Evolutionary conservation across 495 filamentous ascomycete species (phyloP), one percentile per base, ranked within the genome.

Genomic region (Annulohypoxylon nitens): DNA sequence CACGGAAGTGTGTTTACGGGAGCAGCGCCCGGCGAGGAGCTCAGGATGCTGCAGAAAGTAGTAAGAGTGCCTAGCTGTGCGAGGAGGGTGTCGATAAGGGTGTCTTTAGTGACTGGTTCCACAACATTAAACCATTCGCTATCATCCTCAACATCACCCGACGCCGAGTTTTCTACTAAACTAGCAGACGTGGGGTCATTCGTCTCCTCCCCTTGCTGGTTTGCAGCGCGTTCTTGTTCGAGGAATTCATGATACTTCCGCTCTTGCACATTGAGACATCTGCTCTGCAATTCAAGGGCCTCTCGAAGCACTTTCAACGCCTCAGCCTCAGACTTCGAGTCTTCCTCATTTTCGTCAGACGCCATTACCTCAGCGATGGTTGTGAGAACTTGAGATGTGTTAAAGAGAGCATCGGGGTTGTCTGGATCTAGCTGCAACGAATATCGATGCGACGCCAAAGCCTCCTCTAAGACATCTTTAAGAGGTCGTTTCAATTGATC

Each of bases 371-470:
- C 91, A 6, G 90, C 90, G 26, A 93, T 81, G 63, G 87, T 88
- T 4, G 88, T 90, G 20, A 92, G 82, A 14, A 92, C 90, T 79
- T 93, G 91, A 9, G 77, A 67, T 9, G 86, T 90, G 75, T 93
- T 93, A 83, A 92, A 93, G 3, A 91, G 81, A 4, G 85, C 83
- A 78, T 93, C 90, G 3, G 89, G 77, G 76, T 90, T 91, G 16
- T 89, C 83, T 63, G 88, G 86, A 33, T 89, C 83, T 51, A 93
- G 78, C 8, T 75, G 73, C 4, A 90, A 78, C 7, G 90, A 89
- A 60, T 85, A 85, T 36, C 85, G 83, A 79, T 93, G 90, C 1
- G 90, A 90, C 25, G 85, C 81, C 33, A 93, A 74, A 1, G 91
- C 86, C 50, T 85, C 80, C 10, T 82, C 82, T 48, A 93, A 76